Percentiles rank a stretch among this genome's conserved stretches.
Evolutionary conservation across 192 early-diverging fungal species (phyloP).

Genomic region (Rhizoclosmatium sp.): DNA sequence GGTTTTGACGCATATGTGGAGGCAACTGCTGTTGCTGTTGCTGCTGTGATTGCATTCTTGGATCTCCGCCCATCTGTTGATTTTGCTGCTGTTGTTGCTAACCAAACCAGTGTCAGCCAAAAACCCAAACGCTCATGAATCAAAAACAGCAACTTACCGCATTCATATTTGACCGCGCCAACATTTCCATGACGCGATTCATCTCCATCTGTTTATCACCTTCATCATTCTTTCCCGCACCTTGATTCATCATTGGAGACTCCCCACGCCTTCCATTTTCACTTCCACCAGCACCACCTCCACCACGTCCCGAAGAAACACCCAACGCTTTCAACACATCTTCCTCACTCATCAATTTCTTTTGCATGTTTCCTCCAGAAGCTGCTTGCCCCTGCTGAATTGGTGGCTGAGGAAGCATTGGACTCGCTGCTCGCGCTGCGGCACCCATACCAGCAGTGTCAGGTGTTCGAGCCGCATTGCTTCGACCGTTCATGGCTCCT

Average conservation of each 20-base stretch:
- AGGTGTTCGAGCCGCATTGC: neutral
- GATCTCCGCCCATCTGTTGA: neutral
- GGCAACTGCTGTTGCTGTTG: neutral
- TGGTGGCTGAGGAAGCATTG: neutral
- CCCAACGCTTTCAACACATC: conserved; percentile 32
- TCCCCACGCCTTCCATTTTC: neutral
- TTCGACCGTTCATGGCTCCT: neutral
- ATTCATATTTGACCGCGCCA: conserved; percentile 9
- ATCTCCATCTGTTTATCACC: neutral
- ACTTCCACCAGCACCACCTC: neutral
- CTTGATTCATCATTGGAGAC: neutral
- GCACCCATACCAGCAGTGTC: neutral
- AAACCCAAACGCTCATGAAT: neutral
- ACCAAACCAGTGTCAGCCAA: neutral
- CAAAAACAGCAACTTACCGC: neutral
- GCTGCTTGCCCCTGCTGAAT: conserved; percentile 1
- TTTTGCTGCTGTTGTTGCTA: conserved; percentile 13
- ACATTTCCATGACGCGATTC: conserved; percentile 32
- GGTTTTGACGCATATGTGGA: neutral
- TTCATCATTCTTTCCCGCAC: neutral
- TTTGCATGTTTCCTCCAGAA: neutral
- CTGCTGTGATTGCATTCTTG: conserved; percentile 16
- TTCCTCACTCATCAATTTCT: conserved; percentile 33
- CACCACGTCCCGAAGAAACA: neutral
- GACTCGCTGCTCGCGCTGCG: neutral